Percentiles rank a stretch among this genome's conserved stretches.
These are phyloP conservation scores for Plasmodium berghei DNA, from an alignment of 169 alveolate species.

Conservation along the genomic window DNA sequence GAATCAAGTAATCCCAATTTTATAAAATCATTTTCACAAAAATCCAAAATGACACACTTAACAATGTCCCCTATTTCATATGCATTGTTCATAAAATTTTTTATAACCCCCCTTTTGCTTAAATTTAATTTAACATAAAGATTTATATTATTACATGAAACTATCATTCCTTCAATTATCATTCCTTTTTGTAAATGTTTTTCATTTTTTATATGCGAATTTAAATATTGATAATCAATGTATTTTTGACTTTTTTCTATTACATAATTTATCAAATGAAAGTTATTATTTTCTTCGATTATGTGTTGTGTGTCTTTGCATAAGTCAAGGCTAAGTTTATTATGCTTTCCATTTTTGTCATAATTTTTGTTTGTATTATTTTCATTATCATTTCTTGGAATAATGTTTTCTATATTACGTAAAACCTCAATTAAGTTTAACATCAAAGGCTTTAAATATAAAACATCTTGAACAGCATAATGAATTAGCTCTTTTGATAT, in stretches of 20 bases:
- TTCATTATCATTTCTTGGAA: not conserved
- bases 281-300: not conserved
- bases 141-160: conserved; percentile 54
- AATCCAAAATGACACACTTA: conserved; percentile 36
- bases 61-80: conserved; percentile 60
- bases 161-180: conserved; percentile 61
- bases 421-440: conserved; percentile 9
- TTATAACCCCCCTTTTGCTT: conserved; percentile 55
- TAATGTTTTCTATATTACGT: not conserved
- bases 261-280: conserved; percentile 11
- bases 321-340: too few relatives aligned
- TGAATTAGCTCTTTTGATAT: conserved; percentile 38
- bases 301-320: not conserved
- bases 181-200: conserved; percentile 51
- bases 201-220: conserved; percentile 53
- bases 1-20: conserved; percentile 35
- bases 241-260: conserved; percentile 27
- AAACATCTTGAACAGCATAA: conserved; percentile 56
- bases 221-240: conserved; percentile 46
- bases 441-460: conserved; percentile 56
- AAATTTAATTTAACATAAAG: conserved; percentile 48
- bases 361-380: not conserved
- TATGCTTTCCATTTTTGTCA: not conserved
- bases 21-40: conserved; percentile 43
- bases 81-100: conserved; percentile 3